phyloP scores from a whole-genome alignment of 768 basidiomycete species.

The Heimioporus sp. region DNA sequence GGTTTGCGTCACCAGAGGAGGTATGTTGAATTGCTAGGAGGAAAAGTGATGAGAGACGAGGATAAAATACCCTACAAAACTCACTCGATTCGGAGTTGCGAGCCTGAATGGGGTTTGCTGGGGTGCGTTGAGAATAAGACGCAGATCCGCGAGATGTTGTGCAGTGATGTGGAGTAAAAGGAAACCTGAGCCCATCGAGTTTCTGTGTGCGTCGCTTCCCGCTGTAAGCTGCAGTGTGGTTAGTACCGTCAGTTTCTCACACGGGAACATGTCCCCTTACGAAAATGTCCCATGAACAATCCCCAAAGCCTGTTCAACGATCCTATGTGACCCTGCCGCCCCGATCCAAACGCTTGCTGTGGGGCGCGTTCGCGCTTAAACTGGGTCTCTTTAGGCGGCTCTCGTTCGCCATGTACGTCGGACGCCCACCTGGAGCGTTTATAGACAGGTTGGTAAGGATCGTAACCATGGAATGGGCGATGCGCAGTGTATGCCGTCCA shows the following conservation, averaged over 20 bases:
- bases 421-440: background rate
- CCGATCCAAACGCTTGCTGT: background rate
- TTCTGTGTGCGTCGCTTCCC: background rate
- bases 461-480: background rate
- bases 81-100: constrained; percentile 38
- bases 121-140: too few relatives aligned
- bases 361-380: background rate
- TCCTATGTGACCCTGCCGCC: background rate
- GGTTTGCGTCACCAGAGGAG: constrained; percentile 28
- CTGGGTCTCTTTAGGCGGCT: constrained; percentile 3
- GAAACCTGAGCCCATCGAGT: background rate
- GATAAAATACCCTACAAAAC: constrained; percentile 19
- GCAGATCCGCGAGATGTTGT: constrained; percentile 37
- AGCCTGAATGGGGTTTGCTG: constrained; percentile 36
- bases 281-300: constrained; percentile 2
- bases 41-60: background rate
- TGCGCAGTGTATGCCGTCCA: background rate
- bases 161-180: constrained; percentile 31
- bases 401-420: background rate
- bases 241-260: background rate
- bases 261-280: constrained; percentile 1
- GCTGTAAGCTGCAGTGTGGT: background rate
- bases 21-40: constrained; percentile 22
- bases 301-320: constrained; percentile 3
- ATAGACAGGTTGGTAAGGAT: background rate